Base-by-base conservation (phyloP, 345 rosid species). In the Rubroshorea leprosula region DNA sequence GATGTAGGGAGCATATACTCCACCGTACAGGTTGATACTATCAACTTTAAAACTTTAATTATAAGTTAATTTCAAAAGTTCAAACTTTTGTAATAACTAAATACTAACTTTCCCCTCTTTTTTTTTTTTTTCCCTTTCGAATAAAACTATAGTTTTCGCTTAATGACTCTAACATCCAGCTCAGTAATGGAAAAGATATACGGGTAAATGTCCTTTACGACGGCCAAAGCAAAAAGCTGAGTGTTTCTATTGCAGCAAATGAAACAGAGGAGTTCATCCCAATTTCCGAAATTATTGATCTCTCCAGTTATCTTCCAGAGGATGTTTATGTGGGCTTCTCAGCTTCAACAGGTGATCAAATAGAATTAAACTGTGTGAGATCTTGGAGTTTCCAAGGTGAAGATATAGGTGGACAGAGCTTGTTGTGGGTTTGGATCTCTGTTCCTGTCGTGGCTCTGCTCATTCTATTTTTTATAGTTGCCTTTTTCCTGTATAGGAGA, bases 261-360 rank as follows among this genome's bases (percentile, higher is more conserved):
- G 10, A 23, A 53, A 51, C 2, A 58, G 26, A 5, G 41, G 17
- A 60, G 16, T 57, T 58, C 54, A 81, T 49, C 0, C 62, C 79
- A 38, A 19, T 87, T 16, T 68, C 82, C n/a, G 45, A 57, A 50
- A 67, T 70, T 57, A 51, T 85, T 18, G 62, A 80, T 74, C 83
- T 85, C 61, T 76, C 87, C 5, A 3, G 0, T 1, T 58, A 67
- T 57, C 87, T 90, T 24, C 87, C 91, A 0, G 54, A 74, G 58
- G 54, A 14, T 8, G 83, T 87, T 48, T 71, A 52, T 16, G 72
- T 87, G 2, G 97, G 89, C 18, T 87, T 87, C 23, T 74, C 96
- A 0, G 94, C 63, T 12, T 83, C 90, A 2, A 84, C 85, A 9
- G 62, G 90, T 23, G 26, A 43, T n/a, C 58, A 27, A 58, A 73